phyloP scores from a whole-genome alignment of 2,329 filamentous ascomycete species.

The Cladosporium sp. region DNA sequence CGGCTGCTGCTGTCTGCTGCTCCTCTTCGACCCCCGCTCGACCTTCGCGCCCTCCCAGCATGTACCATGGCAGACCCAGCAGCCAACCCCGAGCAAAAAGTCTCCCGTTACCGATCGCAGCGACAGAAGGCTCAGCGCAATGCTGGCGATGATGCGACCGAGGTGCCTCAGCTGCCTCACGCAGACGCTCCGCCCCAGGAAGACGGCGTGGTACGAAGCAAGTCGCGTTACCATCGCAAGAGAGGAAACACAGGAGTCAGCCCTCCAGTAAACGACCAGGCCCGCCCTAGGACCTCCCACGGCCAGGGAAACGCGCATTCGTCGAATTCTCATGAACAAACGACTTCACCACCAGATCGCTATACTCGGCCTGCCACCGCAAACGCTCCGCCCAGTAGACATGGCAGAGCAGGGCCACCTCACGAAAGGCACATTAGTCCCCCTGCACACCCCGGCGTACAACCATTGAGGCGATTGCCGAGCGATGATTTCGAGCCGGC shows the following conservation, averaged over 20 bases:
- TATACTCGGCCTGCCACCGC: conserved; percentile 3
- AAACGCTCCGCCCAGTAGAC: conserved; percentile 11
- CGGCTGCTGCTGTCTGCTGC: background rate
- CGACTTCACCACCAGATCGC: background rate
- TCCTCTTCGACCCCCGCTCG: background rate
- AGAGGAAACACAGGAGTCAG: conserved; percentile 15
- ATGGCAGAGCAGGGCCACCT: background rate
- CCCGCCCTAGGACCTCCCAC: background rate
- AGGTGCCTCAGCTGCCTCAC: background rate
- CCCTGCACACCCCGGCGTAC: background rate
- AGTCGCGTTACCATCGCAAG: conserved; percentile 30
- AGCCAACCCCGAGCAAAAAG: conserved; percentile 34
- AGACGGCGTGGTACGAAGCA: conserved; percentile 24
- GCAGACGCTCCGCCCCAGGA: conserved; percentile 14
- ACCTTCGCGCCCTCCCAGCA: background rate
- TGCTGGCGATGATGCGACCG: conserved; percentile 8
- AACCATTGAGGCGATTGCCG: background rate
- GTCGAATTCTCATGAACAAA: background rate
- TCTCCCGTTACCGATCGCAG: conserved; percentile 57
- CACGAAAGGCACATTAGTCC: conserved; percentile 6
- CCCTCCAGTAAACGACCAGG: background rate
- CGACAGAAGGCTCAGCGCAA: conserved; percentile 29
- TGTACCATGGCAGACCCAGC: conserved; percentile 16
- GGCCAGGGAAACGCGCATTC: background rate
- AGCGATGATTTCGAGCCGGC: background rate